A percentile compares a stretch with the other conserved stretches of the same genome.
Evolutionary conservation across 2,329 filamentous ascomycete genomes (phyloP).

Genomic region (Calonectria honghensis): DNA sequence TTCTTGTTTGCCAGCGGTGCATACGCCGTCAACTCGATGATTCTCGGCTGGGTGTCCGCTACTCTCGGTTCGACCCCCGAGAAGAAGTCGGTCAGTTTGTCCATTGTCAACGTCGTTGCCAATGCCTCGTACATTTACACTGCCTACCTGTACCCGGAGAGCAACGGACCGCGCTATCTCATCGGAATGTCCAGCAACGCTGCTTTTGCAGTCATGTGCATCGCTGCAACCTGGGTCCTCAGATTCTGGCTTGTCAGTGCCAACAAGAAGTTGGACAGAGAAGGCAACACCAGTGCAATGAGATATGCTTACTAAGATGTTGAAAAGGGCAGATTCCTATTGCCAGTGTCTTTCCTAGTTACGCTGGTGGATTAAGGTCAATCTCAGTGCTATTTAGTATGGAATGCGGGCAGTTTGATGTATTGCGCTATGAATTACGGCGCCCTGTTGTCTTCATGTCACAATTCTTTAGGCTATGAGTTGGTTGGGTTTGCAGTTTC

Average conservation of each 20-base stretch:
- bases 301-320: conserved; percentile 49
- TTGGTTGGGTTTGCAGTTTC: neutral
- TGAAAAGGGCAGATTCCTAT: neutral
- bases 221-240: conserved; percentile 52
- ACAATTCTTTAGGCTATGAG: neutral
- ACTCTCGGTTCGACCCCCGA: conserved; percentile 65
- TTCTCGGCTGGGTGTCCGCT: conserved; percentile 64
- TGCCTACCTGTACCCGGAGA: conserved; percentile 65
- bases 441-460: neutral
- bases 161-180: conserved; percentile 63
- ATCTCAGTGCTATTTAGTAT: neutral
- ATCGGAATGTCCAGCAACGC: conserved; percentile 62
- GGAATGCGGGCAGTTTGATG: neutral
- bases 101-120: conserved; percentile 65
- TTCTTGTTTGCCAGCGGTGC: conserved; percentile 61
- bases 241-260: conserved; percentile 50
- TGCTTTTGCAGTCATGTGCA: conserved; percentile 52
- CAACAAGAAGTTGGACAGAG: conserved; percentile 53
- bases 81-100: conserved; percentile 65
- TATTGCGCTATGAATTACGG: neutral
- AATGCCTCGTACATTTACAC: conserved; percentile 68
- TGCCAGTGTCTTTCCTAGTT: neutral
- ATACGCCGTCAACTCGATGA: conserved; percentile 64
- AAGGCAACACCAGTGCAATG: conserved; percentile 32
- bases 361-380: neutral